A percentile compares a stretch with the other conserved stretches of the same genome.
Evolutionary conservation across 306 rosid species (phyloP).

Genomic region (Cucumis hystrix): DNA sequence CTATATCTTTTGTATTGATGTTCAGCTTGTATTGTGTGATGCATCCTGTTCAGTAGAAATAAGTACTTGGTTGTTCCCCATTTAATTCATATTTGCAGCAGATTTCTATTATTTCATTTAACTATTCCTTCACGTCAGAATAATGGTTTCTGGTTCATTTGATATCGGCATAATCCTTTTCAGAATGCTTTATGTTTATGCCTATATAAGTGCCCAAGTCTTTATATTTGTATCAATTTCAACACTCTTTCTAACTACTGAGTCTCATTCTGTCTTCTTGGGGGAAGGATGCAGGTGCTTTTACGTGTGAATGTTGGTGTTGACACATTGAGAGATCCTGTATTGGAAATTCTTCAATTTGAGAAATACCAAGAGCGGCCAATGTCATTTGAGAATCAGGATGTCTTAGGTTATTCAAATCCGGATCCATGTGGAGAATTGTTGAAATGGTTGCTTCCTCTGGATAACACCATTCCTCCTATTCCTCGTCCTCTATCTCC

Average conservation of each 20-base stretch:
- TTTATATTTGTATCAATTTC: slow-evolving; percentile 6
- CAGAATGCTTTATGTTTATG: slow-evolving; percentile 8
- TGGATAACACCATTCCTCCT: slow-evolving; percentile 52
- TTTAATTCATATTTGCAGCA: not conserved
- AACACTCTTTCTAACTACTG: slow-evolving; percentile 17
- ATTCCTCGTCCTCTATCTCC: slow-evolving; percentile 44
- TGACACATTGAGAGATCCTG: slow-evolving; percentile 58
- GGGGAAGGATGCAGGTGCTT: slow-evolving; percentile 94
- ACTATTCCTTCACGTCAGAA: not conserved
- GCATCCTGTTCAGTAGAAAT: not conserved
- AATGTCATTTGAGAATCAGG: slow-evolving; percentile 24
- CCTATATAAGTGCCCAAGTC: not conserved
- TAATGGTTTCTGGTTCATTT: not conserved
- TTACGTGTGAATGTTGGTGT: slow-evolving; percentile 76
- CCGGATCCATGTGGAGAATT: slow-evolving; percentile 67
- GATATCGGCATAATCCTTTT: slow-evolving; percentile 2
- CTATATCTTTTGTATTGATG: not conserved
- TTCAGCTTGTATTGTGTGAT: not conserved
- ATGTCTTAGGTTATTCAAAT: slow-evolving; percentile 23
- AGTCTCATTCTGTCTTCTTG: slow-evolving; percentile 45
- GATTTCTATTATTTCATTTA: not conserved
- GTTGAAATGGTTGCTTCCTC: slow-evolving; percentile 83
- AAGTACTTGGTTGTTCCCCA: not conserved
- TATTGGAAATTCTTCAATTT: slow-evolving; percentile 89
- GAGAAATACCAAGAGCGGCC: slow-evolving; percentile 51